phyloP scores from a whole-genome alignment of 2,329 filamentous ascomycete species.

The Diplodia seriata region DNA sequence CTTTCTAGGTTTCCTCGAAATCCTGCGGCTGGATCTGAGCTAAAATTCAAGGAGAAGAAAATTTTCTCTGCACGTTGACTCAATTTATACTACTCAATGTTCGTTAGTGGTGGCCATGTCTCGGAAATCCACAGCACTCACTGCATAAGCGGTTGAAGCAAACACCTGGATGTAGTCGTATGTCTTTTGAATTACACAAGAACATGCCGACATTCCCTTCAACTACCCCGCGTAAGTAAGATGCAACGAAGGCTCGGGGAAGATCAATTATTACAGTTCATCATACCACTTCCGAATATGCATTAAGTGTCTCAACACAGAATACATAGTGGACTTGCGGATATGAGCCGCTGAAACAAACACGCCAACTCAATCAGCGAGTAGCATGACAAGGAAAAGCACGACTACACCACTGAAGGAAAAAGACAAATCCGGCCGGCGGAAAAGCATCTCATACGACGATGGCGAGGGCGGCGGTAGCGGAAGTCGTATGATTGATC shows the following conservation, averaged over 20 bases:
- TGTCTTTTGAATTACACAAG: too few species aligned
- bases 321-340: too few species aligned
- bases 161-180: not conserved
- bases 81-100: not conserved
- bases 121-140: too few species aligned
- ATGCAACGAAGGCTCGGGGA: too few species aligned
- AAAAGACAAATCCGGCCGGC: not conserved
- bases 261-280: too few species aligned
- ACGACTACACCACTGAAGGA: not conserved
- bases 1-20: not conserved
- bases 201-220: too few species aligned
- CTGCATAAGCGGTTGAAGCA: not conserved
- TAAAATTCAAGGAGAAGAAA: not conserved
- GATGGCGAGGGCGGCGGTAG: not conserved
- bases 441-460: not conserved
- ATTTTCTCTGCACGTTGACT: not conserved
- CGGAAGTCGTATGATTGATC: not conserved
- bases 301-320: not conserved
- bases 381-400: not conserved
- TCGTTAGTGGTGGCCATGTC: too few species aligned
- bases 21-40: not conserved
- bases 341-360: not conserved
- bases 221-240: too few species aligned
- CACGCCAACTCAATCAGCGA: not conserved
- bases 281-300: not conserved